Base-by-base conservation (phyloP, 805 yeast species). In the Schizosaccharomyces octosporus region DNA sequence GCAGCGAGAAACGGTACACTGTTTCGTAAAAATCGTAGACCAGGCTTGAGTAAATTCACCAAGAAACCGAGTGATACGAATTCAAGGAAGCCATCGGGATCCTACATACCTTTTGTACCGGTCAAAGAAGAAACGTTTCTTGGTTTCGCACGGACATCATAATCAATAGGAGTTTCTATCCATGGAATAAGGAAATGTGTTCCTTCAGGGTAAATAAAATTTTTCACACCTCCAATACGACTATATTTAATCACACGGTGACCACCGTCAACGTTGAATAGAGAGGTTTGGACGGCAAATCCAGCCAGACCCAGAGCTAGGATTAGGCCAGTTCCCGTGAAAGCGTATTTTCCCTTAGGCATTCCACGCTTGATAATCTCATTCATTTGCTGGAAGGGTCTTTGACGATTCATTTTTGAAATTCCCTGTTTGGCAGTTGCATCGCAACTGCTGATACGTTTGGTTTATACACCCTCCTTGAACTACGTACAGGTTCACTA, bases 131-230 rank as follows among this genome's bases (percentile, higher is more conserved):
- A 86, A 64, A 93, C 94, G 67, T 88, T 88, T 74, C 97, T 82
- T 63, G 98, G 98, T 71, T 87, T 90, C 59, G 98, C 97, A 69
- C 98, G 81, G 63, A 93, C 95, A 71, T 93, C 97, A 72, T 85
- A 93, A 61, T 88, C 80, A 60, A 88, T 78, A 51, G 98, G 96
- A 60, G 87, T 84, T 73, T 93, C 97, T 62, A 93, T 73, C 89
- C 97, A 89, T 51, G 98, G 98, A 65, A 90, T 76, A 60, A 87
- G 83, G 66, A 93, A 76, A 74, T 93, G 98, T 1, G 98, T 93
- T 66, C 98, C 98, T 75, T 93, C 98, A 59, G 80, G 80, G 71
- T 83, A 87, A 65, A 93, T 87, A 63, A 77, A 79, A 19, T 89
- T 82, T 69, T 82, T 85, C 59, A 93, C 83, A 70, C 98, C 98